Conservation (phyloP, 345 rosid species). For the Dovyalis caffra region DNA sequence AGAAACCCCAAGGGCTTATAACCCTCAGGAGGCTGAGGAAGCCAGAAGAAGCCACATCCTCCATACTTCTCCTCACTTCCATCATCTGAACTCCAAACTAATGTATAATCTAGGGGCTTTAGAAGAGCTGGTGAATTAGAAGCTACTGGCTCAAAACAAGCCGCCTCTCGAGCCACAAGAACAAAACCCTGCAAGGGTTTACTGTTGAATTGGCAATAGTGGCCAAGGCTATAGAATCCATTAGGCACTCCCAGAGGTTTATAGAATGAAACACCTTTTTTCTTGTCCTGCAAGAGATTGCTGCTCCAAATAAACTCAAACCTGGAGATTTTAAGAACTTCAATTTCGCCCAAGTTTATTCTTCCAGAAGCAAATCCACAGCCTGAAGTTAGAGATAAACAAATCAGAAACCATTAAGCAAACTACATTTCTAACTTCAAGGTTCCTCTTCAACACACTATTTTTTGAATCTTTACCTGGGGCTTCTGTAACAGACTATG, state of each 20-base stretch:
- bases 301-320: conserved; percentile 69
- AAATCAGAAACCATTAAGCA: background rate
- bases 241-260: conserved; percentile 61
- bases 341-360: conserved; percentile 64
- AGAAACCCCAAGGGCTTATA: conserved; percentile 64
- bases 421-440: background rate
- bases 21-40: conserved; percentile 72
- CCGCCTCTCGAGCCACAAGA: conserved; percentile 58
- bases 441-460: background rate
- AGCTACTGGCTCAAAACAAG: conserved; percentile 21
- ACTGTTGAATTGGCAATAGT: conserved; percentile 62
- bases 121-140: conserved; percentile 42
- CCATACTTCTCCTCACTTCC: conserved; percentile 31
- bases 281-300: conserved; percentile 34
- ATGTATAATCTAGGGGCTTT: conserved; percentile 59
- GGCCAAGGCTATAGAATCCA: conserved; percentile 71
- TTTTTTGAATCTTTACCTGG: background rate
- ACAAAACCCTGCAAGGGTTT: conserved; percentile 62
- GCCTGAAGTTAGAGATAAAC: conserved; percentile 37
- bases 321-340: conserved; percentile 47
- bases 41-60: conserved; percentile 69
- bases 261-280: conserved; percentile 55
- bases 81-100: conserved; percentile 72
- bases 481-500: too few relatives aligned
- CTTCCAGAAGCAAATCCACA: conserved; percentile 68